phyloP scores from a whole-genome alignment of 1,284 basidiomycete species.

The Moesziomyces sp. region DNA sequence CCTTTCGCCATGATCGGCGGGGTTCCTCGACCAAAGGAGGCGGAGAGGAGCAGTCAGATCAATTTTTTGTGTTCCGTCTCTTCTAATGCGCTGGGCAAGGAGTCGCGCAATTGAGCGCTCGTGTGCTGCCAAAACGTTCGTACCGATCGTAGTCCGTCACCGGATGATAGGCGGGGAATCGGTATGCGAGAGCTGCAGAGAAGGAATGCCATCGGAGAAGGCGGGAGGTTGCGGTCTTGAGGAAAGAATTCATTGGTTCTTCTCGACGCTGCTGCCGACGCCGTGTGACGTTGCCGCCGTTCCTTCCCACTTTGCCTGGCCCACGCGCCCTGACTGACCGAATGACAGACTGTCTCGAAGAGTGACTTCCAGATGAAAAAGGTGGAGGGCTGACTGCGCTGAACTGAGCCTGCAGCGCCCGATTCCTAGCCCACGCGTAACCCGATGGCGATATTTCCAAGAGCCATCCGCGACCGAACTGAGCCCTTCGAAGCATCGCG shows the following conservation, averaged over 20 bases:
- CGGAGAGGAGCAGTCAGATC: not conserved
- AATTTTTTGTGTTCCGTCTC: no score
- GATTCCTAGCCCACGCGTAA: no score
- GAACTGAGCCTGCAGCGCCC: not conserved
- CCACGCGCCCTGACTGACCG: no score
- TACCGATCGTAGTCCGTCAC: no score
- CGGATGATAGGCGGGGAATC: no score
- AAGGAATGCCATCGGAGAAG: no score
- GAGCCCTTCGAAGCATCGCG: not conserved
- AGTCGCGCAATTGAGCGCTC: no score
- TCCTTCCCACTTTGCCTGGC: not conserved
- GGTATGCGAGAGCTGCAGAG: no score
- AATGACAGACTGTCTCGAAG: no score
- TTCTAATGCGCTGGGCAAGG: not conserved
- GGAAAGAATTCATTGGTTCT: not conserved
- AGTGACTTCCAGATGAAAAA: not conserved
- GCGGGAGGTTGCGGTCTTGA: not conserved
- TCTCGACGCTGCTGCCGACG: not conserved
- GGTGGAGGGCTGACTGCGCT: not conserved
- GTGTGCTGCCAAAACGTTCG: no score
- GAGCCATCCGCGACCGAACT: not conserved
- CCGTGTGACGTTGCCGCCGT: not conserved
- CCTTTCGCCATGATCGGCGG: slow-evolving; percentile 33
- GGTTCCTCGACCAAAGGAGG: not conserved
- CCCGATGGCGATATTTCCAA: not conserved